phyloP scores from a whole-genome alignment of 352 stramenopile species.

The Phytopythium mirpurense region DNA sequence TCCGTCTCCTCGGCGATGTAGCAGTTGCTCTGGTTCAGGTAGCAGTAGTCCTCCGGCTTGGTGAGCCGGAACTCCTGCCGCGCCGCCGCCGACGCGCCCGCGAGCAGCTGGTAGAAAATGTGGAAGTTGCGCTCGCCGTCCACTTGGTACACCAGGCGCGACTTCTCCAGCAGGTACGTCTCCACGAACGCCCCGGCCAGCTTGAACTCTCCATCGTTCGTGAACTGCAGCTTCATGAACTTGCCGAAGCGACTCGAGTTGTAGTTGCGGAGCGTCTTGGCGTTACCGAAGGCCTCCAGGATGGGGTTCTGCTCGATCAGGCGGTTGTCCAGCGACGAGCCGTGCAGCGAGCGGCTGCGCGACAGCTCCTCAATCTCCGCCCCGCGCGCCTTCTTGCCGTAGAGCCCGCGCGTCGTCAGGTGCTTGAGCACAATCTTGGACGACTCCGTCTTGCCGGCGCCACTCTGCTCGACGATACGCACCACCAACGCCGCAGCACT shows the following conservation, averaged over 20 bases:
- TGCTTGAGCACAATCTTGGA: constrained; percentile 89
- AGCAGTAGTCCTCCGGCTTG: constrained; percentile 86
- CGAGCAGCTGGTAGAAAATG: constrained; percentile 93
- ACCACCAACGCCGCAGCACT: too few relatives aligned
- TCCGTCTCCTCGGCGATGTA: constrained; percentile 90
- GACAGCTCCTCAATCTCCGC: constrained; percentile 64
- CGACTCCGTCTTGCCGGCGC: constrained; percentile 87
- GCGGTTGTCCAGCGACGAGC: constrained; percentile 69
- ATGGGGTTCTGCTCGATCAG: constrained; percentile 92
- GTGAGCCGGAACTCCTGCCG: constrained; percentile 64
- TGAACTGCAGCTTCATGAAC: constrained; percentile 95
- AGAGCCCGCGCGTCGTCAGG: constrained; percentile 81
- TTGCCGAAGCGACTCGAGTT: constrained; percentile 96
- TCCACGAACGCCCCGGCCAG: constrained; percentile 84
- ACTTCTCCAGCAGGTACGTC: constrained; percentile 88
- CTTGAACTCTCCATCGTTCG: constrained; percentile 76
- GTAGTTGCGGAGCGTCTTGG: constrained; percentile 92
- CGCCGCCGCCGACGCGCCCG: constrained; percentile 45
- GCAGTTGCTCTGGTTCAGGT: constrained; percentile 93
- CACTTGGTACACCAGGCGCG: constrained; percentile 84
- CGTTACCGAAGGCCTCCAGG: constrained; percentile 94
- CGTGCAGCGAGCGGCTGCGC: constrained; percentile 43
- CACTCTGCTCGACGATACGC: too few relatives aligned
- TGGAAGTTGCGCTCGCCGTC: constrained; percentile 94
- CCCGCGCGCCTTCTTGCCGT: constrained; percentile 76